Evolutionary conservation across 805 yeast species (phyloP).

Genomic region (Zygosaccharomyces siamensis): DNA sequence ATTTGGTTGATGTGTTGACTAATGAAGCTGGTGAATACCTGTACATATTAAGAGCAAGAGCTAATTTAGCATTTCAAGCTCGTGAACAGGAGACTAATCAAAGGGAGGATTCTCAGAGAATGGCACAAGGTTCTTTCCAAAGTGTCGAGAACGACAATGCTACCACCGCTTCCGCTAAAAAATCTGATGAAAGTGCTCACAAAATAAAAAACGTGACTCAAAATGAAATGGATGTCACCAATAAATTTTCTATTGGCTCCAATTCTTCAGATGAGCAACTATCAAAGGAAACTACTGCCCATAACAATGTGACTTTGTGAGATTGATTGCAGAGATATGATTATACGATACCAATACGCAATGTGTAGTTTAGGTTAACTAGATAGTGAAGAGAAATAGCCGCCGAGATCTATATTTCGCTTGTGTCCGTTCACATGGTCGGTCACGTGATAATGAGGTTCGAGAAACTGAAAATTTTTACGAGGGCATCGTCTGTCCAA

Average conservation of each 20-base stretch:
- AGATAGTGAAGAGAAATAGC: not conserved
- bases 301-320: not conserved
- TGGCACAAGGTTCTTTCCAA: constrained; percentile 8
- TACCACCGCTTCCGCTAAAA: not conserved
- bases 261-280: not conserved
- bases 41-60: constrained; percentile 52
- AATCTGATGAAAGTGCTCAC: constrained; percentile 5
- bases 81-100: constrained; percentile 44
- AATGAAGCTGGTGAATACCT: constrained; percentile 61
- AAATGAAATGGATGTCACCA: not conserved
- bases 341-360: not conserved
- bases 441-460: not conserved
- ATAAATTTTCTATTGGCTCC: not conserved
- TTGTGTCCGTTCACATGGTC: not conserved
- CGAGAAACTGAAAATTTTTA: constrained; percentile 4
- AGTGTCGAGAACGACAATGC: constrained; percentile 2
- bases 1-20: constrained; percentile 44
- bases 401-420: not conserved
- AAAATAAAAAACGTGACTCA: not conserved
- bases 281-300: not conserved
- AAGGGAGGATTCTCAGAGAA: constrained; percentile 17
- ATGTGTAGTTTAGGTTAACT: not conserved
- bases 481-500: constrained; percentile 3
- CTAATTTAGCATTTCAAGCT: constrained; percentile 51
- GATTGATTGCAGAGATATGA: not conserved